Percentiles rank a stretch among this genome's conserved stretches.
phyloP scores from a whole-genome alignment of 139 green algal genomes.

The Pedinophyceae sp. region DNA sequence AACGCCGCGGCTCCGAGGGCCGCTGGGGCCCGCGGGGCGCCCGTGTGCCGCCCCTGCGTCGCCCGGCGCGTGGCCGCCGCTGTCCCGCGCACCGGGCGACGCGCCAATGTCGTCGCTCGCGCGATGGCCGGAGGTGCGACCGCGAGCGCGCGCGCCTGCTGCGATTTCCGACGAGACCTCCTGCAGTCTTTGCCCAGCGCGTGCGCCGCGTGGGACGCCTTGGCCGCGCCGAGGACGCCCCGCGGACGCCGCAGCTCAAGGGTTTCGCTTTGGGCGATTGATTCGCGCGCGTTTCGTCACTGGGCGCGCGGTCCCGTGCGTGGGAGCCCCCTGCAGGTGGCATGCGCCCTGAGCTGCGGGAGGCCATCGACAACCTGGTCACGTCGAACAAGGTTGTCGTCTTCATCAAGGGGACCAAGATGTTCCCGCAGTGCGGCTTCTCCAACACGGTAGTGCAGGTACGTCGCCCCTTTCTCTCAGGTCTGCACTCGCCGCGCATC shows the following conservation, averaged over 20 bases:
- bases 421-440: conserved; percentile 91
- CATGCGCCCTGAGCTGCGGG: conserved; percentile 42
- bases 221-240: background rate
- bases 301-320: background rate
- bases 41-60: too few species aligned
- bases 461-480: background rate
- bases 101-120: too few species aligned
- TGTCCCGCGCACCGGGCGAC: too few species aligned
- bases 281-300: background rate
- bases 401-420: conserved; percentile 78
- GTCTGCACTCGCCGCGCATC: too few species aligned
- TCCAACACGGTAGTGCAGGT: conserved; percentile 80
- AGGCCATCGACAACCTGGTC: conserved; percentile 53
- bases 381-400: conserved; percentile 55
- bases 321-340: conserved; percentile 6
- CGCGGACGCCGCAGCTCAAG: conserved; percentile 2
- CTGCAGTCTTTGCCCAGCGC: too few species aligned
- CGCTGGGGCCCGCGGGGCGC: too few species aligned
- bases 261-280: background rate
- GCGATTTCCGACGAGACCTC: too few species aligned
- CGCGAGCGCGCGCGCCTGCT: too few species aligned
- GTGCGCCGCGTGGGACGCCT: conserved; percentile 1
- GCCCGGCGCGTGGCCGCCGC: too few species aligned
- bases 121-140: too few species aligned
- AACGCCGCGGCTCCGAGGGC: too few species aligned